Evolutionary conservation across 805 yeast genomes (phyloP), one percentile per base, ranked within the genome.

Genomic region (Lachancea waltii): DNA sequence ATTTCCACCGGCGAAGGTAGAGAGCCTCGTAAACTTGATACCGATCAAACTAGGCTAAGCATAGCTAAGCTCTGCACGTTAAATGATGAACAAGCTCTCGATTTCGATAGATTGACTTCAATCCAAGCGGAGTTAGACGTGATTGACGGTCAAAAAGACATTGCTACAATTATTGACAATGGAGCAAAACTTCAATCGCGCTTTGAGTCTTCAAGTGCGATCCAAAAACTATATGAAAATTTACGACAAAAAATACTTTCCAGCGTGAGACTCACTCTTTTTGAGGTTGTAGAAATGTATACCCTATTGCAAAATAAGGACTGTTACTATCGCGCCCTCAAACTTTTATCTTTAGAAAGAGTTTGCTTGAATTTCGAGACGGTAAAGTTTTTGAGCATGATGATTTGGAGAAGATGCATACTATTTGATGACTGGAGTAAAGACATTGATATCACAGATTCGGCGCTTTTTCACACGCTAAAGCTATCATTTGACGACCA

Each of bases 51-150:
- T 16, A 77, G 77, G 46, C 67, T 79, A 42, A 81, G 85, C 40
- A 59, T 86, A 35, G 89, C 94, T 2, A 86, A 86, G 56, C 59
- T 87, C 16, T 62, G 85, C 2, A 65, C 75, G 1, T 51, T 83
- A 14, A 79, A 78, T 0, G 55, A 68, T 1, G 40, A 43, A 13
- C 50, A 46, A 3, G 34, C 42, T 2, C 28, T 18, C 2, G 42
- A 42, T 4, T 26, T 42, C 15, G 51, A 47, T 4, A 19, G 29
- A 20, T 37, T 76, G 7, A 54, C 52, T 13, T 69, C 68, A 7
- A 69, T 81, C 21, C 80, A 80, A 46, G 63, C 64, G 22, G 69
- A 68, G 23, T 60, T 79, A 17, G 69, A 69, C 25, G 56, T 64
- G 14, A 59, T 74, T 13, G 68, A 75, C 39, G 71, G 72, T 3